Conservation (phyloP, 1,284 basidiomycete genomes). For the Cutaneotrichosporon dermatis region DNA sequence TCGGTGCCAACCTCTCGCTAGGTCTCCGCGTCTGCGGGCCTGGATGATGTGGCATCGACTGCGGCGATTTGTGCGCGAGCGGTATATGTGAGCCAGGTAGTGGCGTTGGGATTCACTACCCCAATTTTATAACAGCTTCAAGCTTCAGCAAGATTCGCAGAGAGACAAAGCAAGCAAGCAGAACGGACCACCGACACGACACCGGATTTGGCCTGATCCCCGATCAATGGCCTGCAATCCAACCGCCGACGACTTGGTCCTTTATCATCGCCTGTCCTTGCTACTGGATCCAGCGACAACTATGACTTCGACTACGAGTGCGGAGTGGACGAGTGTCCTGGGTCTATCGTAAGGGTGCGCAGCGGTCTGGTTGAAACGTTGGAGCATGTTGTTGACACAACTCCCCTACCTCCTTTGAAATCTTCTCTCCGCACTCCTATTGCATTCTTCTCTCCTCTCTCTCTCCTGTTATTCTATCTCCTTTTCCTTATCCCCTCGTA, state of each 20-base stretch:
- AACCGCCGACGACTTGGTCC: neutral
- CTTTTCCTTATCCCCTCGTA: constrained; percentile 9
- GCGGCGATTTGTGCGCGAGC: constrained; percentile 19
- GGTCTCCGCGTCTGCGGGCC: constrained; percentile 15
- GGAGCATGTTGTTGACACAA: constrained; percentile 25
- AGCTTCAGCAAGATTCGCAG: neutral
- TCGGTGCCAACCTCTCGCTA: constrained; percentile 8
- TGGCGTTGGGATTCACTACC: constrained; percentile 23
- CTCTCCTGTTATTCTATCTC: constrained; percentile 9
- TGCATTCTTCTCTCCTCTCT: constrained; percentile 8
- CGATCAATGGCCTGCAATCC: no score
- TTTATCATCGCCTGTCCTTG: neutral
- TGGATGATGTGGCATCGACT: constrained; percentile 10
- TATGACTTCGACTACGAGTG: neutral
- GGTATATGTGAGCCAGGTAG: constrained; percentile 23
- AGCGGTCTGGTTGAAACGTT: constrained; percentile 10
- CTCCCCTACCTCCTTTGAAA: constrained; percentile 7
- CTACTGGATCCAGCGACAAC: constrained; percentile 8
- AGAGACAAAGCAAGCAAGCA: neutral
- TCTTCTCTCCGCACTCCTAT: constrained; percentile 3
- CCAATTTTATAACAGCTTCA: neutral
- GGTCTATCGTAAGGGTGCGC: constrained; percentile 24
- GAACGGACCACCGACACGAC: constrained; percentile 8
- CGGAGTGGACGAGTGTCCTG: constrained; percentile 4
- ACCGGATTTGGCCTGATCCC: neutral